Percentiles rank a stretch among this genome's conserved stretches.
These are phyloP conservation scores for Metschnikowia bowlesiae DNA, from an alignment of 805 yeast genomes.

Conservation along the genomic window DNA sequence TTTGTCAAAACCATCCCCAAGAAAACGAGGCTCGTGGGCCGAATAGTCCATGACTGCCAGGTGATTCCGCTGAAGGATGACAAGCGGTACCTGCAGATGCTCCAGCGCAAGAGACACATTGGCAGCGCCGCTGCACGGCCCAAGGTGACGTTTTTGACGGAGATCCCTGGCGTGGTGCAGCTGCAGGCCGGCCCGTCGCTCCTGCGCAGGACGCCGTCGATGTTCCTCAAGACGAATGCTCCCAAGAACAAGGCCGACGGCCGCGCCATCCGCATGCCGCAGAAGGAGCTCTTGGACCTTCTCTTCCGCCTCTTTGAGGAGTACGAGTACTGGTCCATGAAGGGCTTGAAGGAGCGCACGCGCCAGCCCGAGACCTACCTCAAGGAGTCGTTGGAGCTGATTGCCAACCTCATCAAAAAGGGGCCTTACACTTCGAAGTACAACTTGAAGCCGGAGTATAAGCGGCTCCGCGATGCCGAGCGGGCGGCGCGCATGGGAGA, in stretches of 20 bases:
- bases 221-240: constrained; percentile 52
- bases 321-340: constrained; percentile 94
- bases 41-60: constrained; percentile 88
- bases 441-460: constrained; percentile 85
- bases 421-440: constrained; percentile 96
- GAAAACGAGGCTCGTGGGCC: constrained; percentile 83
- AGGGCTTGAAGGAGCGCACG: constrained; percentile 89
- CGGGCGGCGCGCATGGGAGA: constrained; percentile 60
- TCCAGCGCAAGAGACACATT: constrained; percentile 44
- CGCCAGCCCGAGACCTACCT: constrained; percentile 92
- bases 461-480: constrained; percentile 71
- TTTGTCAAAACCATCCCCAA: constrained; percentile 83
- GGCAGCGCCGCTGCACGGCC: constrained; percentile 49
- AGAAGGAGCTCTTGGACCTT: constrained; percentile 83
- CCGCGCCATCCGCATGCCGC: constrained; percentile 90
- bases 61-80: constrained; percentile 75
- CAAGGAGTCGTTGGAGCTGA: constrained; percentile 84
- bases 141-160: constrained; percentile 66
- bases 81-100: constrained; percentile 61
- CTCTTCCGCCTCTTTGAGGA: constrained; percentile 88
- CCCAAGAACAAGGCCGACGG: constrained; percentile 55
- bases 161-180: constrained; percentile 82
- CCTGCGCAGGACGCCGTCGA: constrained; percentile 60
- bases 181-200: constrained; percentile 84
- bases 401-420: constrained; percentile 84